Evolutionary conservation across 768 basidiomycete species (phyloP), one percentile per base, ranked within the genome.

Genomic region (Mycena albidolilacea): DNA sequence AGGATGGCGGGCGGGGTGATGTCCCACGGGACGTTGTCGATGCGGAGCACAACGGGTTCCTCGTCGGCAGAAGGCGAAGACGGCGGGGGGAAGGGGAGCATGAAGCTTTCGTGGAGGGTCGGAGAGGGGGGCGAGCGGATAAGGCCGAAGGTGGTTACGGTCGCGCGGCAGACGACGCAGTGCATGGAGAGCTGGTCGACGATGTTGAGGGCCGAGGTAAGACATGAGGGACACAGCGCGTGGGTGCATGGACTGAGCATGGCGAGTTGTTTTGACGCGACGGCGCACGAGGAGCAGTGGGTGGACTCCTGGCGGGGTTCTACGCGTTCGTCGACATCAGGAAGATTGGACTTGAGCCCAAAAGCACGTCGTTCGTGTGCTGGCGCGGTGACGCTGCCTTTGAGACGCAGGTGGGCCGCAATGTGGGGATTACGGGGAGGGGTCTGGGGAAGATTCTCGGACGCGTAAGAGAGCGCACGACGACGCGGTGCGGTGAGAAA

Each of bases 1-100:
- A 80, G 81, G 64, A 95, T 93, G 67, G 89, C 90, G 21, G 89
- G 87, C 6, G 95, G 95, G 0, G 95, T 96, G 70, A 96, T 95
- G 79, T 96, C 95, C 95, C 95, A 96, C 62, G 95, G 95, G 66
- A 96, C 94, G 77, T 96, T 96, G 79, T 96, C 95, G 75, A 96
- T 93, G 35, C 95, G 86, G 55, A 96, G 86, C 14, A 96, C 94
- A 39, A 91, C 85, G 35, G 87, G 83, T 44, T 90, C 87, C 52
- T 64, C 74, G 61, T 71, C 75, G 15, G 41, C 21, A 7, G 64
- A 50, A 10, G 77, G 76, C 7, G 76, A 59, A 37, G 69, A 46
- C 11, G 69, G 58, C 9, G 71, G 73, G 60, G 77, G 77, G 60
- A 66, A 69, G 19, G 73, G 75, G 21, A 68, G 44, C 14, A 69